Conservation (phyloP, 768 basidiomycete species). For the Psilocybe azurescens region DNA sequence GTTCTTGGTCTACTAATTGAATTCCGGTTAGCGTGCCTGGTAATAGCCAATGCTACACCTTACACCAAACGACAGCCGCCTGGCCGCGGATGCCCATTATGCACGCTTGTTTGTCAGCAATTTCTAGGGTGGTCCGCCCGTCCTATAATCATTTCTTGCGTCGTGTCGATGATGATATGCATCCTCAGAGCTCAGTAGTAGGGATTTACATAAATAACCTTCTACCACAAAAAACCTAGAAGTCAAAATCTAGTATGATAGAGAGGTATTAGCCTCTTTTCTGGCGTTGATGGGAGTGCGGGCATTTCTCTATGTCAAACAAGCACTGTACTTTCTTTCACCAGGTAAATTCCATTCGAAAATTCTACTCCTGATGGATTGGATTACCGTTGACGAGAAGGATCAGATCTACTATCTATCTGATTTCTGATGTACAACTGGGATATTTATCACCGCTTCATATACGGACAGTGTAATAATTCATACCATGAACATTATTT, state of each 20-base stretch:
- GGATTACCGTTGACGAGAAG: too few relatives aligned
- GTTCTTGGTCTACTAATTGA: too few relatives aligned
- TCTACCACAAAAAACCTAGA: not conserved
- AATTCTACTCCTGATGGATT: too few relatives aligned
- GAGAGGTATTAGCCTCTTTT: not conserved
- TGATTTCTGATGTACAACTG: too few relatives aligned
- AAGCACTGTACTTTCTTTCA: not conserved
- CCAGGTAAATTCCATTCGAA: not conserved
- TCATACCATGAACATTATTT: too few relatives aligned
- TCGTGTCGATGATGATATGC: not conserved
- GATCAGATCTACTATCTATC: too few relatives aligned
- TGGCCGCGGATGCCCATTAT: not conserved
- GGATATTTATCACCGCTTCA: too few relatives aligned
- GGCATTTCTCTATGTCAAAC: not conserved
- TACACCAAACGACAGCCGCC: not conserved
- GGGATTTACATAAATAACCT: not conserved
- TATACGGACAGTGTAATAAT: too few relatives aligned
- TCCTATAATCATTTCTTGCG: too few relatives aligned
- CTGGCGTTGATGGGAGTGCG: not conserved
- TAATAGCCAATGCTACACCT: too few relatives aligned
- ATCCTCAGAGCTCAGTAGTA: not conserved
- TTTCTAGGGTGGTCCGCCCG: not conserved
- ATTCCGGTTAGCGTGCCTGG: too few relatives aligned
- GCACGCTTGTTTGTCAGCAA: not conserved
- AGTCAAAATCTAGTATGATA: not conserved